A percentile compares a stretch with the other conserved stretches of the same genome.
These are phyloP conservation scores for Phaeosphaeria sp. DNA, from an alignment of 2,329 filamentous ascomycete genomes.

Conservation along the genomic window DNA sequence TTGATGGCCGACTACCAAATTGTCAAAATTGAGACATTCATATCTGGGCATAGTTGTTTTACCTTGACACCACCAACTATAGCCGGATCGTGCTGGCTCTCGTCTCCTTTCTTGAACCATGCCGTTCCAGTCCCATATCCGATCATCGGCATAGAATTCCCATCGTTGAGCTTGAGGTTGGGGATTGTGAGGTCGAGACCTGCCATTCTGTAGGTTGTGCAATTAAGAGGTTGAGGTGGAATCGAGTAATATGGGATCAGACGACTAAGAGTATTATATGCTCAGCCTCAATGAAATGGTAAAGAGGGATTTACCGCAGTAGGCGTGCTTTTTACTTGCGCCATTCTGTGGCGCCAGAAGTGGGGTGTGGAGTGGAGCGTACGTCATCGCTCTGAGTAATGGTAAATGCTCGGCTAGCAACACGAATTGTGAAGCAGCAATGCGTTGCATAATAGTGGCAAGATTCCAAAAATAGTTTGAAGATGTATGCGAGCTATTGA, in stretches of 20 bases:
- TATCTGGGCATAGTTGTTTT: no score
- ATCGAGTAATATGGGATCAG: neutral
- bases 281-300: neutral
- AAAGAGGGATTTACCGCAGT: neutral
- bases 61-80: conserved; percentile 63
- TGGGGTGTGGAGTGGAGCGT: neutral
- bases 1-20: conserved; percentile 60
- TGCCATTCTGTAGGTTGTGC: conserved; percentile 40
- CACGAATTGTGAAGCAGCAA: neutral
- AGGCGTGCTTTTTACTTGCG: neutral
- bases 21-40: no score
- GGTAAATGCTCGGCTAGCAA: neutral
- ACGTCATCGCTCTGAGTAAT: neutral
- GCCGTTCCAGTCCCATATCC: conserved; percentile 77
- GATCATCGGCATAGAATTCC: conserved; percentile 74
- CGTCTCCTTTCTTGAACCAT: conserved; percentile 62
- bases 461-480: neutral
- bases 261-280: neutral
- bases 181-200: conserved; percentile 59
- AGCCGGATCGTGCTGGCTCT: conserved; percentile 62
- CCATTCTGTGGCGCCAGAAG: neutral
- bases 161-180: conserved; percentile 74
- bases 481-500: neutral
- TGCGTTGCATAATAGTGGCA: neutral
- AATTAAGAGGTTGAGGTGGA: neutral